phyloP scores from a whole-genome alignment of 2,329 filamentous ascomycete genomes.

The Aspergillus neoniger region DNA sequence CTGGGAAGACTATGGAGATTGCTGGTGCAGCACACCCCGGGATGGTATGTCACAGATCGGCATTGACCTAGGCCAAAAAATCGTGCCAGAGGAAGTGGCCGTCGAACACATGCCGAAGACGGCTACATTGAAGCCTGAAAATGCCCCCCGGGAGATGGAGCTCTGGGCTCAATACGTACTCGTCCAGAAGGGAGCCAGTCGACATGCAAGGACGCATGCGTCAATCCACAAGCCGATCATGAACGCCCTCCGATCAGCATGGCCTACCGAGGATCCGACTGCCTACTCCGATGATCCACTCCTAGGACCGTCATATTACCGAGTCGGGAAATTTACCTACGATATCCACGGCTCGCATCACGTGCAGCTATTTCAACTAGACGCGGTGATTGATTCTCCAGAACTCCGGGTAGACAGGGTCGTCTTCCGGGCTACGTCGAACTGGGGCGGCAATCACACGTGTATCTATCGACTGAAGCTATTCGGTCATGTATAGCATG shows the following conservation, averaged over 20 bases:
- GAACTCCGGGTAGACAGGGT: slow-evolving; percentile 41
- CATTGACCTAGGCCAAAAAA: slow-evolving; percentile 42
- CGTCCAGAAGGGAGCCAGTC: slow-evolving; percentile 1
- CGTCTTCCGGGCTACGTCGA: slow-evolving; percentile 45
- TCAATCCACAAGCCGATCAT: slow-evolving; percentile 36
- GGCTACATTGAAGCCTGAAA: slow-evolving; percentile 61
- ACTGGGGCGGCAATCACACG: slow-evolving; percentile 47
- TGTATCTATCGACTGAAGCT: slow-evolving; percentile 51
- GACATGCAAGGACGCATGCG: background rate
- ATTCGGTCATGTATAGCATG: slow-evolving; percentile 38
- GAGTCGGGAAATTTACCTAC: slow-evolving; percentile 43
- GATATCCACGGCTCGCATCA: slow-evolving; percentile 37
- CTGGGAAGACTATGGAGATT: slow-evolving; percentile 82
- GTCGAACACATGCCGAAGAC: slow-evolving; percentile 69
- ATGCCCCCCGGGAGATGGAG: slow-evolving; percentile 69
- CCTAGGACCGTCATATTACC: slow-evolving; percentile 42
- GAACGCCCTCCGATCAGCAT: slow-evolving; percentile 32
- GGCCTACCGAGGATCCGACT: slow-evolving; percentile 31
- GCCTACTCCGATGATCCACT: slow-evolving; percentile 40
- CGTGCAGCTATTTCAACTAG: slow-evolving; percentile 43
- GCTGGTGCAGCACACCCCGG: slow-evolving; percentile 72
- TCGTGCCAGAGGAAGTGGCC: slow-evolving; percentile 69
- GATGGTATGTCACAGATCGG: slow-evolving; percentile 46
- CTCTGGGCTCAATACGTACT: slow-evolving; percentile 61
- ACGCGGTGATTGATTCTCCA: slow-evolving; percentile 40